A percentile compares a stretch with the other conserved stretches of the same genome.
Evolutionary conservation across 2,329 filamentous ascomycete species (phyloP).

Genomic region (Stemphylium vesicarium): DNA sequence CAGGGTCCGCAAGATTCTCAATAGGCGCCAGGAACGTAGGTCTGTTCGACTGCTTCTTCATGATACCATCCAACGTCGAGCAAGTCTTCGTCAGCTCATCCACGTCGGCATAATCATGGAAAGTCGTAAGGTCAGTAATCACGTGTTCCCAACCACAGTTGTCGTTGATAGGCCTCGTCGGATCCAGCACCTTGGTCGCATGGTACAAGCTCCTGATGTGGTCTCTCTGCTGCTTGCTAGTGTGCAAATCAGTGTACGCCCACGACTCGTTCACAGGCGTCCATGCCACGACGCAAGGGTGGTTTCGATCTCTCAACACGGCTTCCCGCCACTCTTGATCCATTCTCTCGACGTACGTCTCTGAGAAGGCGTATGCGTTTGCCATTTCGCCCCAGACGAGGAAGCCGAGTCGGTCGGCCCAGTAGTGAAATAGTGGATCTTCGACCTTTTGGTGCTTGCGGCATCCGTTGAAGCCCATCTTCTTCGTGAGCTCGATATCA

Average conservation of each 20-base stretch:
- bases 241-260: constrained; percentile 66
- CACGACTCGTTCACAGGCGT: constrained; percentile 70
- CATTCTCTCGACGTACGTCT: constrained; percentile 65
- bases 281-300: constrained; percentile 69
- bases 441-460: constrained; percentile 71
- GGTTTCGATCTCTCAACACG: constrained; percentile 69
- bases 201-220: constrained; percentile 70
- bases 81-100: constrained; percentile 63
- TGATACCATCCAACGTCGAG: constrained; percentile 59
- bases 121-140: constrained; percentile 67
- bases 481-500: constrained; percentile 64
- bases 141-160: constrained; percentile 77
- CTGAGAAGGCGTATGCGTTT: constrained; percentile 68
- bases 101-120: constrained; percentile 71
- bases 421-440: constrained; percentile 66
- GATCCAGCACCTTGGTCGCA: constrained; percentile 68
- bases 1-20: constrained; percentile 40
- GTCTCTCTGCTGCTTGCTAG: constrained; percentile 64
- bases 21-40: constrained; percentile 62
- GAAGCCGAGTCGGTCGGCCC: constrained; percentile 66
- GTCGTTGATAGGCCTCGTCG: constrained; percentile 70
- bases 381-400: constrained; percentile 71
- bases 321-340: constrained; percentile 69
- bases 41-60: constrained; percentile 59
- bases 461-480: constrained; percentile 69